Evolutionary conservation across 2,329 filamentous ascomycete species (phyloP), one percentile per base, ranked within the genome.

Genomic region (Aspergillus sp.): DNA sequence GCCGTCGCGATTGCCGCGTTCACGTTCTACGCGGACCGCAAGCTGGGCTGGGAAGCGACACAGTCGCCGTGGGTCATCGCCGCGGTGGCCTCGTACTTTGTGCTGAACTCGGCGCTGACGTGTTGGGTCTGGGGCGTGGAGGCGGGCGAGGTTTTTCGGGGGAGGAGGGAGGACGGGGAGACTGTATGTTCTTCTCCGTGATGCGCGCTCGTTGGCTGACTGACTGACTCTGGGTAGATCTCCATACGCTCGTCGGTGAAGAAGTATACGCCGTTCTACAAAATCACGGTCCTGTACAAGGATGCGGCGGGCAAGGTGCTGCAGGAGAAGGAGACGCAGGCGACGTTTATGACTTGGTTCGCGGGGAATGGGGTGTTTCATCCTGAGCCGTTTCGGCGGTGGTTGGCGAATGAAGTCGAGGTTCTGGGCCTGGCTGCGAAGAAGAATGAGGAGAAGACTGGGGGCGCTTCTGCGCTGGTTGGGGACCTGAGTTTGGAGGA

Each of bases 21-120:
- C 40, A 86, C 85, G 49, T 96, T 96, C 69, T 78, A 76, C 41
- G 88, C 86, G 66, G 91, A 98, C 71, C 93, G 86, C 67, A 85
- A 84, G 55, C 69, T 86, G 29, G 89, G 88, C 48, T 96, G 91
- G 72, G 85, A 94, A 42, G 68, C 64, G 40, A 94, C 88, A 12
- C 93, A 91, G 61, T 60, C 57, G 3, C 65, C 72, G 42, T 89
- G 79, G 66, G 93, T 89, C 0, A 73, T 82, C 3, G 73, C 71
- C 24, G 89, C 91, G 3, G 89, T 96, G 4, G 69, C 71, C 8
- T 55, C 80, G 11, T 98, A 98, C 66, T 78, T 84, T 26, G 32
- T 82, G 2, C 64, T 98, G 31, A 96, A 95, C 56, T 71, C 73
- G 17, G 67, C 72, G 2, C 72, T 96, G 48, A 88, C 84, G 24